phyloP scores from a whole-genome alignment of 140 eudicot species.

The Cichorium intybus region DNA sequence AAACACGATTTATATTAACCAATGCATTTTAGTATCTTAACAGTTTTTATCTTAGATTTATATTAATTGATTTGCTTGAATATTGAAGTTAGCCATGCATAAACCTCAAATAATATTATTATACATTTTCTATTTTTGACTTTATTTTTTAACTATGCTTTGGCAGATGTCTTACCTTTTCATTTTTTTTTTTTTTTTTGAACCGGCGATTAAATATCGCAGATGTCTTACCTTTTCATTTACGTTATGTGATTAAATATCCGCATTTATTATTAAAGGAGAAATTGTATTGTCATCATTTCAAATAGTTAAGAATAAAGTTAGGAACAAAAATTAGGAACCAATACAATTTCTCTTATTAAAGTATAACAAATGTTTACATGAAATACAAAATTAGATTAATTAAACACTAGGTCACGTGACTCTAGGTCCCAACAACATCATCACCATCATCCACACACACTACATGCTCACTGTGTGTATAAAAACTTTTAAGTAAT shows the following conservation, averaged over 20 bases:
- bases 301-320: no score
- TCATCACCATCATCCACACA: slow-evolving; percentile 30
- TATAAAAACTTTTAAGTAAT: slow-evolving; percentile 22
- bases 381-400: background rate
- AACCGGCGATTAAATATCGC: no score
- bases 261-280: no score
- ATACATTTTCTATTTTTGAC: background rate
- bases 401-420: slow-evolving; percentile 29
- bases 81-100: slow-evolving; percentile 23
- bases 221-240: no score
- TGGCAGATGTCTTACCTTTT: slow-evolving; percentile 20
- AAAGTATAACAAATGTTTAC: slow-evolving; percentile 8
- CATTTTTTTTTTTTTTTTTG: no score
- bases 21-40: no score
- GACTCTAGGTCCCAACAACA: slow-evolving; percentile 31
- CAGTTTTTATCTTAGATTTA: no score
- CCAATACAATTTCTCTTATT: no score
- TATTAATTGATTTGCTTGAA: background rate
- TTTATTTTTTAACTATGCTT: slow-evolving; percentile 13
- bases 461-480: slow-evolving; percentile 33
- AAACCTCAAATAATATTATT: background rate
- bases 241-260: slow-evolving; percentile 4
- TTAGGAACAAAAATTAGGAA: no score
- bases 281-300: no score
- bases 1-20: no score